Base-by-base conservation (phyloP, 257 asterid genomes). In the Mentha longifolia region DNA sequence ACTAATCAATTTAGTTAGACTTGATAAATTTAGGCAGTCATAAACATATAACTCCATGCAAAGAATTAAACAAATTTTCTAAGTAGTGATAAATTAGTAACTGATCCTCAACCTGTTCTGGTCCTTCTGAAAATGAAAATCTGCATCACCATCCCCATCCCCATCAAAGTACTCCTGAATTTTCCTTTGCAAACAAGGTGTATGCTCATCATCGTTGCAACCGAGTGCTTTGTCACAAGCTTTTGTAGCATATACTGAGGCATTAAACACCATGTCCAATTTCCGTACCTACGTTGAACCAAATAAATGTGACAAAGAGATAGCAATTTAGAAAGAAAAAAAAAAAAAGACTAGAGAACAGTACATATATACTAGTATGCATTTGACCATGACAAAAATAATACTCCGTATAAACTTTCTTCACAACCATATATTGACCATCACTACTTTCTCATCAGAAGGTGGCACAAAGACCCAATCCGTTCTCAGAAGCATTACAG, bases 111-210 rank as follows among this genome's bases (percentile, higher is more conserved):
- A 94, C 99, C 99, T 86, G 91, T 75, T 85, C 77, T 70, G 86
- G 70, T 79, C 81, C 72, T 70, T 85, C 76, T 67, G 86, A 75
- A 41, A 68, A 52, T 89, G 84, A 62, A 75, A 68, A 39, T 76
- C 85, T 47, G 61, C 74, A 33, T 81, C 87, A 54, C 61, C 85
- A 66, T 82, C 87, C 39, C 78, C 68, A 22, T 82, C 87, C 43
- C 78, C 68, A 22, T 78, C 70, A 77, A 94, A 94, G 85, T 91
- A 94, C 73, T 91, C 89, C 50, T 54, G 79, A 80, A 94, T 91
- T 77, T 77, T 91, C 80, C 52, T 85, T 63, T 79, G 89, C 78
- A 94, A 68, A 79, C 96, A 91, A 69, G 91, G 81, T 37, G 97
- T 91, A 60, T 94, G 99, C 45, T 84, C 85, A 49, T 79, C 54